Evolutionary conservation across 331 rosid species (phyloP).

Genomic region (Quercus phellos): DNA sequence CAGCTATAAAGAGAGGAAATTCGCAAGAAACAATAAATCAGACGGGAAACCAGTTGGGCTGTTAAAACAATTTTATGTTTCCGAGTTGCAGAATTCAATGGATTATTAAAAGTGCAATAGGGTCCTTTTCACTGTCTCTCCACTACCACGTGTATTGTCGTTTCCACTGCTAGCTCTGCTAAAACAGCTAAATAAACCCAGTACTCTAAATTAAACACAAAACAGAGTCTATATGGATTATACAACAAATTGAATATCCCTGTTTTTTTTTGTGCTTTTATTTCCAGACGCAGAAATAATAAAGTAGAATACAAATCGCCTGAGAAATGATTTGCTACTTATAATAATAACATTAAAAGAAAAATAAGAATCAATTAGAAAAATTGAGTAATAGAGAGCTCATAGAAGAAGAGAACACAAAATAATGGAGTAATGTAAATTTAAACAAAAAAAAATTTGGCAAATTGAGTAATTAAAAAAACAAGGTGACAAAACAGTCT

Average conservation of each 20-base stretch:
- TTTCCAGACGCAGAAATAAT: slow-evolving; percentile 22
- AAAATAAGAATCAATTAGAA: slow-evolving; percentile 1
- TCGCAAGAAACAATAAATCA: slow-evolving; percentile 5
- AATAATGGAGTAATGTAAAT: slow-evolving; percentile 11
- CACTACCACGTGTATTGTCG: slow-evolving; percentile 7
- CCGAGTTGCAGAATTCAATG: neutral
- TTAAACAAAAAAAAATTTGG: neutral
- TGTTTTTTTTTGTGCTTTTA: slow-evolving; percentile 13
- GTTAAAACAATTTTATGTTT: neutral
- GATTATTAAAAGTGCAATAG: neutral
- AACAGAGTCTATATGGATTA: neutral
- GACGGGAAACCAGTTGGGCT: neutral
- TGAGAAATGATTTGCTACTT: neutral
- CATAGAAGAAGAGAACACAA: slow-evolving; percentile 9
- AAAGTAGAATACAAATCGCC: slow-evolving; percentile 24
- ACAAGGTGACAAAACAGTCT: slow-evolving; percentile 26
- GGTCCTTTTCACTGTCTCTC: neutral
- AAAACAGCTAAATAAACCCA: no score
- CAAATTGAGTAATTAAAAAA: slow-evolving; percentile 9
- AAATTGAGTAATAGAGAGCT: neutral
- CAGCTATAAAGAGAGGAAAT: neutral
- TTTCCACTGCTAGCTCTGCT: neutral
- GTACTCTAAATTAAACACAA: neutral
- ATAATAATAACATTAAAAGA: neutral
- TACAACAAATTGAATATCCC: slow-evolving; percentile 20